Evolutionary conservation across 306 rosid species (phyloP), one percentile per base, ranked within the genome.

Genomic region (Benincasa hispida): DNA sequence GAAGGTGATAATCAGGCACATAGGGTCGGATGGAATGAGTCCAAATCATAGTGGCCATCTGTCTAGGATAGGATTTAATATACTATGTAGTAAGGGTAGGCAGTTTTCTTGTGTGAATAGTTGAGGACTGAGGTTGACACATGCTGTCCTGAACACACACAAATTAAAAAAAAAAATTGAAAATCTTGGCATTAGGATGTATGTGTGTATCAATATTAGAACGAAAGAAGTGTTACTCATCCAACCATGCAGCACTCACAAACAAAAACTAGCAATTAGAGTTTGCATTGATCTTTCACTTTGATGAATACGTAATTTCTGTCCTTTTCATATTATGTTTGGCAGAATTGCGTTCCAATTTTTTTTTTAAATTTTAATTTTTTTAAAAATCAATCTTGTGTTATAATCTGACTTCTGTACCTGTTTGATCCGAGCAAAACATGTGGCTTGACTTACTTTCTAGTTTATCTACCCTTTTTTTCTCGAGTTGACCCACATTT

Each of bases 361-460:
- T 32, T 32, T 32, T n/a, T n/a, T n/a, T n/a, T n/a, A n/a, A n/a
- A n/a, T 32, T 32, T 32, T 32, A 32, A 2, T 28, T 28, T 28
- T 28, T 28, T 32, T 32, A 56, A 55, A 55, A 57, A 21, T 17
- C 24, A 32, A 7, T 18, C 48, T 18, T 34, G 19, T 9, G 35
- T 32, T 32, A 32, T 32, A 63, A 27, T 42, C 37, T 28, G 21
- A 48, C 9, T 70, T 42, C 21, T 11, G 0, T 48, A 72, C 39
- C 41, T 17, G 35, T 72, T 13, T 72, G 8, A 4, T 28, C 25
- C 7, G 14, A 14, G 22, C 15, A 15, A 4, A 24, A n/a, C 61
- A 72, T 54, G 73, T 24, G 61, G 65, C 73, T 79, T 56, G 53
- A 25, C 77, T 55, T 60, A 37, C 28, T 18, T 47, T 60, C 59